These are phyloP conservation scores for Alliaria petiolata DNA, from an alignment of 345 rosid genomes.

Conservation along the genomic window DNA sequence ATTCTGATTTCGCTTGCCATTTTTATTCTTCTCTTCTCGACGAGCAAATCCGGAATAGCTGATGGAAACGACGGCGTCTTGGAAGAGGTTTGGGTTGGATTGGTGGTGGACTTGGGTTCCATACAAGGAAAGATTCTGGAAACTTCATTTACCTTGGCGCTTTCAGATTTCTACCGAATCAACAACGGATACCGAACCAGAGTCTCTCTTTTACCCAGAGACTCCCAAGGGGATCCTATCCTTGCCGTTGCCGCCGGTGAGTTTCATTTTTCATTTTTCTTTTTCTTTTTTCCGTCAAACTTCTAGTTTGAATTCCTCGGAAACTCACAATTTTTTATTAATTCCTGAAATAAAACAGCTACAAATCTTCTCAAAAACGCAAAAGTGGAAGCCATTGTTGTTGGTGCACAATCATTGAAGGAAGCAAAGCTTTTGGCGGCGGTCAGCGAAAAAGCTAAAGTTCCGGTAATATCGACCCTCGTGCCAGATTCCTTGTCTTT, in stretches of 20 bases:
- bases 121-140: conserved; percentile 13
- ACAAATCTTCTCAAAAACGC: background rate
- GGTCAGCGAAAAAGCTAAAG: conserved; percentile 13
- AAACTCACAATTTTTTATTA: too few relatives aligned
- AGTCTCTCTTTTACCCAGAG: conserved; percentile 1
- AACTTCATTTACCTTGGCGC: conserved; percentile 7
- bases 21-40: background rate
- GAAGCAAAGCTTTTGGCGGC: conserved; percentile 23
- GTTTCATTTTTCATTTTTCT: background rate
- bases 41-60: background rate
- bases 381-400: conserved; percentile 21
- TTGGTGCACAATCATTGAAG: conserved; percentile 5
- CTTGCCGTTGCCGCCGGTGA: conserved; percentile 12
- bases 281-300: background rate
- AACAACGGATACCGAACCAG: conserved; percentile 6
- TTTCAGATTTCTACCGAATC: conserved; percentile 18
- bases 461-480: conserved; percentile 26
- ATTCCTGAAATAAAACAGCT: background rate
- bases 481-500: background rate
- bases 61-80: background rate
- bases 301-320: background rate
- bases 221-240: conserved; percentile 25
- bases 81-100: conserved; percentile 16
- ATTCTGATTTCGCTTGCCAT: background rate
- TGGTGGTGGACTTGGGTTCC: conserved; percentile 19